Evolutionary conservation across 257 asterid species (phyloP), one percentile per base, ranked within the genome.

Genomic region (Rauvolfia tetraphylla): DNA sequence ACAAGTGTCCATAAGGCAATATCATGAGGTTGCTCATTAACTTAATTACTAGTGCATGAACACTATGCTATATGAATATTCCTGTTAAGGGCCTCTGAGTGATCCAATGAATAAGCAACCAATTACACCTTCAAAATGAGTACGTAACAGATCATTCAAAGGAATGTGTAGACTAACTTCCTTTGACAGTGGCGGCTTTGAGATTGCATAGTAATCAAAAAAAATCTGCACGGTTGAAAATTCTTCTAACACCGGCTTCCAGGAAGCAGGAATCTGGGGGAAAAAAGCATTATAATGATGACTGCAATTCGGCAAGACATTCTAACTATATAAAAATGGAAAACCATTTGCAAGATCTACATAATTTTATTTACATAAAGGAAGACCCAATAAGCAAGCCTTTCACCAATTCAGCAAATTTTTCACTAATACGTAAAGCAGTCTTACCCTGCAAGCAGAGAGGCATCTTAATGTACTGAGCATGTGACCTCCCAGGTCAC

Each of bases 231-330:
- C 82, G 4, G 98, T 92, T 27, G 97, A 84, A 75, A 79, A 84
- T 38, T 93, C 99, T 87, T 93, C 99, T n/a, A 95, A 79, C 78
- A 89, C 79, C 39, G 87, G 81, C 89, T 88, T 95, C 99, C 99
- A 95, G 71, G 97, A 71, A 77, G 93, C 86, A 59, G 99, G 97
- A 76, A 93, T 88, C 98, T 94, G 92, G 63, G 81, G n/a, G n/a
- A n/a, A 77, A 53, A 75, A 75, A 25, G 79, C 25, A 75, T 75
- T 44, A 59, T 17, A 46, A 69, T 20, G 10, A 67, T n/a, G 18
- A 67, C 72, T 8, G 31, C 31, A 38, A 66, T 73, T 68, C 25
- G 20, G 74, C 20, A 34, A 73, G 51, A 5, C n/a, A 46, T 14
- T 66, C 48, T 67, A 67, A 38, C 51, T 67, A 23, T 14, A 5